phyloP scores from a whole-genome alignment of 257 asterid species.

The Henckelia pumila region DNA sequence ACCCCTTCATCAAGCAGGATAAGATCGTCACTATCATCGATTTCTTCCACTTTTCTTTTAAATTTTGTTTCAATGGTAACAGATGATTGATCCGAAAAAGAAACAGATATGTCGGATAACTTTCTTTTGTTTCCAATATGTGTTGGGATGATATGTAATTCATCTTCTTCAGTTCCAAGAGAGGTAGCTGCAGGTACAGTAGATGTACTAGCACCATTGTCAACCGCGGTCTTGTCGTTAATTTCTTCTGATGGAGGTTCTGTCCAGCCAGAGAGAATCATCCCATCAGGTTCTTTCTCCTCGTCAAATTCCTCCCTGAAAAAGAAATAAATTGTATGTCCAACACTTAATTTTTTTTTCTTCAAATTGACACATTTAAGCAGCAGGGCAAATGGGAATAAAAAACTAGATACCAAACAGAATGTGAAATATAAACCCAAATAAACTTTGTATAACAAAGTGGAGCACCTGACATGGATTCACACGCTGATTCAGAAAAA shows the following conservation, averaged over 20 bases:
- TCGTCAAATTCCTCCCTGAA: slow-evolving; percentile 88
- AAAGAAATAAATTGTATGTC: slow-evolving; percentile 9
- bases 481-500: background rate
- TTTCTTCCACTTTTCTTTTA: slow-evolving; percentile 43
- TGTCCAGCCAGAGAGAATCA: slow-evolving; percentile 89
- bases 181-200: slow-evolving; percentile 39
- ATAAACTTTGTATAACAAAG: background rate
- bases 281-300: slow-evolving; percentile 93
- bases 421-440: background rate
- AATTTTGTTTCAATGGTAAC: slow-evolving; percentile 29
- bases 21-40: slow-evolving; percentile 33
- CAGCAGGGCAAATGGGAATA: background rate
- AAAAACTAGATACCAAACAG: background rate
- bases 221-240: slow-evolving; percentile 34
- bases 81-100: slow-evolving; percentile 25
- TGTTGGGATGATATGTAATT: slow-evolving; percentile 42
- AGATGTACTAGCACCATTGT: slow-evolving; percentile 72
- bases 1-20: slow-evolving; percentile 44
- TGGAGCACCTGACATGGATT: background rate
- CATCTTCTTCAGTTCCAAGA: slow-evolving; percentile 46
- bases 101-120: slow-evolving; percentile 31
- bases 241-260: slow-evolving; percentile 46
- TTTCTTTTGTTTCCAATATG: slow-evolving; percentile 68
- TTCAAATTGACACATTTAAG: background rate
- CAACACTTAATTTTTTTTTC: background rate